phyloP scores from a whole-genome alignment of 768 basidiomycete genomes.

The Mycena crocata region DNA sequence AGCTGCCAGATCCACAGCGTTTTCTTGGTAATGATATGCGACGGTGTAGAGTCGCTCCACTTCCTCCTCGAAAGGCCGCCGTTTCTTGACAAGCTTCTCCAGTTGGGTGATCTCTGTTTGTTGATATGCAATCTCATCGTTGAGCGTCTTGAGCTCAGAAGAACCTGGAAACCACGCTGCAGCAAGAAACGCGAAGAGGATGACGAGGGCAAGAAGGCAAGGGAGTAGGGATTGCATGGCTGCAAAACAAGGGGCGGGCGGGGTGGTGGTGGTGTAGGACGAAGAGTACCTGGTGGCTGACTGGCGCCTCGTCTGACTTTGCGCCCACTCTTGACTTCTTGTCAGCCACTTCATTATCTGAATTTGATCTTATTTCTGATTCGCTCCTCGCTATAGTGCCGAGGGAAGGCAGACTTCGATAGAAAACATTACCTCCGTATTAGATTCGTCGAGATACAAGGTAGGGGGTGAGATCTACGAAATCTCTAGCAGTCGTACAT shows the following conservation, averaged over 20 bases:
- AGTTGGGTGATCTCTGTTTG: neutral
- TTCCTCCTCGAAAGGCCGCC: neutral
- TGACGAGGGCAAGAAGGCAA: neutral
- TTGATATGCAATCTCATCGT: conserved; percentile 5
- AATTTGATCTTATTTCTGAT: no score
- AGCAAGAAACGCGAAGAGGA: neutral
- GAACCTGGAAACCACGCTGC: neutral
- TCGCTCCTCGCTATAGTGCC: no score
- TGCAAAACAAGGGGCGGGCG: neutral
- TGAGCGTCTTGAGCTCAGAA: neutral
- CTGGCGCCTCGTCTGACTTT: no score
- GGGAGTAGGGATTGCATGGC: neutral
- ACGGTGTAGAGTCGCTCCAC: neutral
- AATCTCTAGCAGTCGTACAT: conserved; percentile 10
- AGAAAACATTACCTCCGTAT: no score
- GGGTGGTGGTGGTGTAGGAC: neutral
- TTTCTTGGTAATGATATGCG: neutral
- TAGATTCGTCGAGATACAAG: conserved; percentile 10
- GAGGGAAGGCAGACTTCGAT: no score
- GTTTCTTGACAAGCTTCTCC: conserved; percentile 1
- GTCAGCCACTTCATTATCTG: no score
- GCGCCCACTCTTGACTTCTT: no score
- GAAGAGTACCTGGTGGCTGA: neutral
- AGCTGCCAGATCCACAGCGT: neutral
- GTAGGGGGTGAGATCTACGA: neutral